Percentiles rank a stretch among this genome's conserved stretches.
Evolutionary conservation across 306 rosid genomes (phyloP).

Genomic region (Castanea sativa): DNA sequence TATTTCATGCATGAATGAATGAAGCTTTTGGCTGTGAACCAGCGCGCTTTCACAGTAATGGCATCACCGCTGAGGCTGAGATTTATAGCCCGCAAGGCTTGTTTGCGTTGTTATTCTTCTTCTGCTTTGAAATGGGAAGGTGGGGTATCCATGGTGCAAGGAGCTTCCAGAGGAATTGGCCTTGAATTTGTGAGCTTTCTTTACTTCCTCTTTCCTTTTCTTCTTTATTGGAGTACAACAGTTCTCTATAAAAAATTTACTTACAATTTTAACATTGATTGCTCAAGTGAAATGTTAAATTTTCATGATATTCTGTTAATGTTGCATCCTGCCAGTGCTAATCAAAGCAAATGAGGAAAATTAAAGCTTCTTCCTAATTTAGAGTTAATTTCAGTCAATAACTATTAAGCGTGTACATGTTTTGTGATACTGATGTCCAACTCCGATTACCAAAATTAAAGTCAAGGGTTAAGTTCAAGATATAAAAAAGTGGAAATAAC

Average conservation of each 20-base stretch:
- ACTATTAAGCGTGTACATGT: too few species aligned
- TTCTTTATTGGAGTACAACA: not conserved
- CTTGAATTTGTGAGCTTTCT: conserved; percentile 45
- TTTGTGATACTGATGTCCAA: too few species aligned
- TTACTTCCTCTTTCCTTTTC: not conserved
- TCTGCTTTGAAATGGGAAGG: conserved; percentile 22
- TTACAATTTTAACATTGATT: not conserved
- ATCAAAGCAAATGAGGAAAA: too few species aligned
- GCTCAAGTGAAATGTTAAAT: not conserved
- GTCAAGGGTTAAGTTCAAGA: too few species aligned
- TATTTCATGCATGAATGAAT: not conserved
- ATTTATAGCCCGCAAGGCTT: conserved; percentile 27
- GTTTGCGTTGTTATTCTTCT: conserved; percentile 15
- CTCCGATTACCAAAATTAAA: too few species aligned
- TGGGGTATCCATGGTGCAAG: conserved; percentile 51
- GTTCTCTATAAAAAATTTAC: not conserved
- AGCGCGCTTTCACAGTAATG: conserved; percentile 16
- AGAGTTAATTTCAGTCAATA: too few species aligned
- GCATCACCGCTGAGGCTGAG: conserved; percentile 25
- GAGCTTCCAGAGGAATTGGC: conserved; percentile 66
- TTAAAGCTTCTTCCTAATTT: too few species aligned
- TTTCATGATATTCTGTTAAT: not conserved
- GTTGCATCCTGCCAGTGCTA: too few species aligned
- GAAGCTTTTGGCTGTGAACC: conserved; percentile 6
- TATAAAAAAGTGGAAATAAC: too few species aligned